These are phyloP conservation scores for Solanum hybrid DNA, from an alignment of 305 asterid genomes.

Conservation along the genomic window DNA sequence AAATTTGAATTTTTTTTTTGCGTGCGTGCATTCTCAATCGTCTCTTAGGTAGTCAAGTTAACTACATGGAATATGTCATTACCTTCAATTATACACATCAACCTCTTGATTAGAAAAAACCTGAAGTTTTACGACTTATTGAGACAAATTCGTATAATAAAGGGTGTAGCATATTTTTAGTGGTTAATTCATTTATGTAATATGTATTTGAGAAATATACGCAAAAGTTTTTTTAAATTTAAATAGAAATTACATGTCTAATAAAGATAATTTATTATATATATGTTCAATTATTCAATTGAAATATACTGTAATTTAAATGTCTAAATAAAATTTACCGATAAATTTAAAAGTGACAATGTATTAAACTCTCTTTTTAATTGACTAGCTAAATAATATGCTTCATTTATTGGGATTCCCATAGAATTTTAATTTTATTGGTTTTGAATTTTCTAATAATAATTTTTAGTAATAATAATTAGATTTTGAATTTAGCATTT, in stretches of 20 bases:
- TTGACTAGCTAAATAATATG: background rate
- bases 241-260: background rate
- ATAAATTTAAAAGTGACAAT: background rate
- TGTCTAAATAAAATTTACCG: background rate
- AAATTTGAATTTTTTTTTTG: background rate
- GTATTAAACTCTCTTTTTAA: background rate
- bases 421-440: too few relatives aligned
- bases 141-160: background rate
- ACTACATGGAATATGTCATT: background rate
- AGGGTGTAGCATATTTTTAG: background rate
- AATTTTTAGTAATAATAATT: too few relatives aligned
- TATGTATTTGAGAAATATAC: background rate
- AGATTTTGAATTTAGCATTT: background rate
- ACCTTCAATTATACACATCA: background rate
- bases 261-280: background rate
- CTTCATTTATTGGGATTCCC: background rate
- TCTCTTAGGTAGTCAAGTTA: background rate
- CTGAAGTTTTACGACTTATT: background rate
- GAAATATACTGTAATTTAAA: background rate
- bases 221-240: background rate
- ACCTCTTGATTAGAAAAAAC: background rate
- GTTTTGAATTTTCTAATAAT: too few relatives aligned
- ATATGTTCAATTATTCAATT: background rate
- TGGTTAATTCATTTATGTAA: background rate
- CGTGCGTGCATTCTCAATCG: background rate